Evolutionary conservation across 257 asterid species (phyloP).

Genomic region (Gentiana straminea): DNA sequence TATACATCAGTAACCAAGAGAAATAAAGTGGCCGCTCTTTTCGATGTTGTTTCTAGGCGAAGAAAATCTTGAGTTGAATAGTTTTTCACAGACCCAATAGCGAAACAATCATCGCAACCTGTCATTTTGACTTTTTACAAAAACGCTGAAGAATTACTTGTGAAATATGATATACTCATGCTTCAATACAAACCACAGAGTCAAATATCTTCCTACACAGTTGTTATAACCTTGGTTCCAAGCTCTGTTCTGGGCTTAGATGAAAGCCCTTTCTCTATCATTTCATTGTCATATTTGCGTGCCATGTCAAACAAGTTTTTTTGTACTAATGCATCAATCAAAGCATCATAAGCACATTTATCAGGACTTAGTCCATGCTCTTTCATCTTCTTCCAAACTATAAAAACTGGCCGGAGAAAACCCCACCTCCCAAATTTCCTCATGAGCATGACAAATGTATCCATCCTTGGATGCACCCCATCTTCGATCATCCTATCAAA

Average conservation of each 20-base stretch:
- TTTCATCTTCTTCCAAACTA: slow-evolving; percentile 64
- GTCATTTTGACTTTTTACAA: no score
- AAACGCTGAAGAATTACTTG: no score
- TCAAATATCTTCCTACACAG: slow-evolving; percentile 22
- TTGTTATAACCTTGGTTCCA: slow-evolving; percentile 21
- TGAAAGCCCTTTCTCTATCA: slow-evolving; percentile 73
- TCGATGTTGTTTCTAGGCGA: no score
- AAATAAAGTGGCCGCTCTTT: no score
- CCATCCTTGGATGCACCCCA: slow-evolving; percentile 68
- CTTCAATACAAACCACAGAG: neutral
- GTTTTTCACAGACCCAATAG: no score
- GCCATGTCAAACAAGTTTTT: slow-evolving; percentile 83
- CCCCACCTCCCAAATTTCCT: slow-evolving; percentile 98
- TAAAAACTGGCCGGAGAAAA: slow-evolving; percentile 69
- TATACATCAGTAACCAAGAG: no score
- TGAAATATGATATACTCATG: no score
- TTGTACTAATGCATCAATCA: slow-evolving; percentile 72
- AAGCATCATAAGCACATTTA: slow-evolving; percentile 73
- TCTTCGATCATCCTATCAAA: slow-evolving; percentile 72
- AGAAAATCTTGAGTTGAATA: no score
- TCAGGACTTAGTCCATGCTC: slow-evolving; percentile 78
- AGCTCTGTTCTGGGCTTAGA: slow-evolving; percentile 70
- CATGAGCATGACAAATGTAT: slow-evolving; percentile 83
- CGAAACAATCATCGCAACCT: no score
- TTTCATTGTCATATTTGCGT: slow-evolving; percentile 68